Base-by-base conservation (phyloP, 2,329 filamentous ascomycete species). In the Aureobasidium mangrovei region DNA sequence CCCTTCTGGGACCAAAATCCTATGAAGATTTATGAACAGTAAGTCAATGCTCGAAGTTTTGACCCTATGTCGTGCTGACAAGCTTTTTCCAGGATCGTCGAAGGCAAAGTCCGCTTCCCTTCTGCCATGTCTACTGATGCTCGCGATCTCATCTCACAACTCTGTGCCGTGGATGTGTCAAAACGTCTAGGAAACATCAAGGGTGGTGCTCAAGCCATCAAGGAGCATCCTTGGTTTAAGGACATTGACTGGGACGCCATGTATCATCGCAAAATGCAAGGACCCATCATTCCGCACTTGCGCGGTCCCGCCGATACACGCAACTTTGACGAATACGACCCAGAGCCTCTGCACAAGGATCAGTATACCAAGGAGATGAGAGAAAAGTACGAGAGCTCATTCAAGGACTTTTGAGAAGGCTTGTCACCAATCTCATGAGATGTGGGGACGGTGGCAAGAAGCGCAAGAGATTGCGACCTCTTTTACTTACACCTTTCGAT, bases 1-100 rank as follows among this genome's bases (percentile, higher is more conserved):
- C 88, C 88, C 0, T 93, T 91, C 66, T 93, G 87, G 86, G 84
- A 91, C 65, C 83, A 88, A 60, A 91, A 90, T 60, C 87, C 87
- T 1, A 87, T 91, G 60, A 88, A 91, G 67, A 91, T 91, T 56
- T 91, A 91, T 71, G 88, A 89, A 67, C 81, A 77, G 72, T 74
- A 64, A 55, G 67, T 59, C 5, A 12, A 10, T n/a, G 10, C 9
- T 18, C 28, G 18, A 26, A 29, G 31, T 18, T 18, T 41, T 26
- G 10, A 28, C 32, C n/a, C 24, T 29, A 27, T 8, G 4, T 45
- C n/a, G 18, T 18, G 32, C 56, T 56, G n/a, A 57, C 39, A 29
- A 9, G 18, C 18, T 24, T 7, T 12, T 26, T 5, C 53, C 55
- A 88, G 85, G 70, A 91, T 91, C 62, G 83, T 91, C 31, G 84